phyloP scores from a whole-genome alignment of 148 eudicot species.

The Oxyria digyna region DNA sequence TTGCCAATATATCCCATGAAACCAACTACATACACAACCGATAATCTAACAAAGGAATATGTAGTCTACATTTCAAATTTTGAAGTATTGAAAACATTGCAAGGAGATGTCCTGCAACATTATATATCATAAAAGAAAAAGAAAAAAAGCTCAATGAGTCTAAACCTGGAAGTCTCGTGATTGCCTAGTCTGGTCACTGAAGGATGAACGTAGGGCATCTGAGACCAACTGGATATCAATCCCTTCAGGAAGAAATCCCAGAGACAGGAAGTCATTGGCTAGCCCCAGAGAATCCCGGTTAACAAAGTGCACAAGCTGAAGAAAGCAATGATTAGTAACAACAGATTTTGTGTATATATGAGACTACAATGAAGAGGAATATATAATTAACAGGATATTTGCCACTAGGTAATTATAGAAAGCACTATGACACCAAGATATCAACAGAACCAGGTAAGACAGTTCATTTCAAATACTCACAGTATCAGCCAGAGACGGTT shows the following conservation, averaged over 20 bases:
- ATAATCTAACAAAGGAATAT: no score
- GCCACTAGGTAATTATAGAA: not conserved
- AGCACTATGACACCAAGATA: not conserved
- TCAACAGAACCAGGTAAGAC: not conserved
- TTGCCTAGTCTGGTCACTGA: conserved; percentile 75
- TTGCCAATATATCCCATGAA: not conserved
- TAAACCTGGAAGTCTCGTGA: conserved; percentile 89
- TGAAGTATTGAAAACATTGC: not conserved
- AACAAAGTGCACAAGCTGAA: conserved; percentile 98
- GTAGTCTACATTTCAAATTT: no score
- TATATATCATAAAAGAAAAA: not conserved
- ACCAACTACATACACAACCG: not conserved
- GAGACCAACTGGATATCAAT: conserved; percentile 62
- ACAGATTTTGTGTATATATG: not conserved
- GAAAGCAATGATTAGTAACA: conserved; percentile 8
- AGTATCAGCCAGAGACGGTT: no score
- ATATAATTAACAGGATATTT: not conserved
- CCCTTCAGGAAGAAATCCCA: conserved; percentile 93
- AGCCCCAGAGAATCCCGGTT: conserved; percentile 92
- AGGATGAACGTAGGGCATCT: conserved; percentile 73
- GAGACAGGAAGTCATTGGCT: conserved; percentile 88
- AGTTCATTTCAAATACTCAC: not conserved
- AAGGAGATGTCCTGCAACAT: not conserved
- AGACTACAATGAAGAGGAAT: not conserved
- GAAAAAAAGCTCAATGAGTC: not conserved